Evolutionary conservation across 441 rosid species (phyloP).

Genomic region (Raphanus hybrid): DNA sequence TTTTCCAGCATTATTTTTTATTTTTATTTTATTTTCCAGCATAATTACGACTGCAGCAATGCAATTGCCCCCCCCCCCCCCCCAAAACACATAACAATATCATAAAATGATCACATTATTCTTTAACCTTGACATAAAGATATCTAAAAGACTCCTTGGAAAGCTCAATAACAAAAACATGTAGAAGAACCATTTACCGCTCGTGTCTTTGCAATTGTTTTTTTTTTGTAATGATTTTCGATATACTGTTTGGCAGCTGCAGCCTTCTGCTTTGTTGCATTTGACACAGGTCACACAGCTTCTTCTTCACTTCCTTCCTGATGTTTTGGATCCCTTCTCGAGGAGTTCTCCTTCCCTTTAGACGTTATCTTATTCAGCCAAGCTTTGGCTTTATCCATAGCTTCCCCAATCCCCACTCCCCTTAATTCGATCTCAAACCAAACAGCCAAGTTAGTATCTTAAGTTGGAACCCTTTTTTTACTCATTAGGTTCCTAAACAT

Average conservation of each 20-base stretch:
- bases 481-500: too few relatives aligned
- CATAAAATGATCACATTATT: background rate
- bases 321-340: slow-evolving; percentile 70
- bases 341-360: slow-evolving; percentile 67
- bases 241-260: slow-evolving; percentile 97
- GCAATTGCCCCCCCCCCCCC: slow-evolving; percentile 7
- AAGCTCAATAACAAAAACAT: too few relatives aligned
- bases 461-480: slow-evolving; percentile 11
- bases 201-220: slow-evolving; percentile 85
- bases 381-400: slow-evolving; percentile 74
- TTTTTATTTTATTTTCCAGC: too few relatives aligned
- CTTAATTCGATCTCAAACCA: slow-evolving; percentile 5
- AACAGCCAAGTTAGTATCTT: background rate
- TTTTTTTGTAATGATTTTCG: slow-evolving; percentile 94
- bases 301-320: slow-evolving; percentile 62
- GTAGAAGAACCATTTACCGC: slow-evolving; percentile 59
- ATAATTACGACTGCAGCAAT: slow-evolving; percentile 63
- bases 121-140: background rate
- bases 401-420: background rate
- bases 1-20: slow-evolving; percentile 58
- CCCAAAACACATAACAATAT: slow-evolving; percentile 10
- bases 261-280: slow-evolving; percentile 88
- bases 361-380: slow-evolving; percentile 81
- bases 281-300: slow-evolving; percentile 58
- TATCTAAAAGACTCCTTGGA: background rate